Evolutionary conservation across 768 basidiomycete species (phyloP), one percentile per base, ranked within the genome.

Genomic region (Pleurotus citrinopileatus): DNA sequence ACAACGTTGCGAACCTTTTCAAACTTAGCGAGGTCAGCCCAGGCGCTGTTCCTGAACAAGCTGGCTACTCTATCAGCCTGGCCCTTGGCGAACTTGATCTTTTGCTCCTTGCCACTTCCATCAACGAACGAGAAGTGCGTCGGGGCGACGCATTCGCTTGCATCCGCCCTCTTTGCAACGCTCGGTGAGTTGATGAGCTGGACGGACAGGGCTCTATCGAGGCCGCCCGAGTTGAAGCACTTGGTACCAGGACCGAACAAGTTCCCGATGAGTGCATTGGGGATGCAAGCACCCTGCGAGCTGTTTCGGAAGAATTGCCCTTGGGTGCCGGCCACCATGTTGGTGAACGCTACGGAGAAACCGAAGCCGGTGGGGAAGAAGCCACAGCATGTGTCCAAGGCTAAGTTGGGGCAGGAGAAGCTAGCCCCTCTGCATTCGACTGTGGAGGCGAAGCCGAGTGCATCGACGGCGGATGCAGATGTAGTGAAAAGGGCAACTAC

Each of bases 301-400:
- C 44, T 19, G 26, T 40, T 52, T 47, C 48, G 57, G 45, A 57
- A 61, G 8, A 55, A 58, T 25, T 59, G 48, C 9, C 60, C 60
- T 40, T 59, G 58, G 13, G 47, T 46, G 4, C 60, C 60, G n/a
- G 50, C 26, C 8, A 51, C 48, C 23, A 61, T 54, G 52, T 48
- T 44, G 50, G 52, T 47, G 55, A 61, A 61, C 42, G 48, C 43
- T 2, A 42, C 56, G 19, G 58, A 59, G 50, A 55, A 59, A 7
- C 55, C 60, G 51, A 55, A 61, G 10, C 60, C 60, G 13, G 55
- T 56, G 22, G 60, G 60, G 22, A 61, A 45, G 15, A 54, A 48
- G 13, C 44, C 44, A 45, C 60, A 57, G 54, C 60, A 61, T 50
- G 57, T 48, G 20, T 6, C 42, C 6, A 40, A 4, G 12, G 58